phyloP scores from a whole-genome alignment of 306 rosid genomes.

The Boehmeria nivea region DNA sequence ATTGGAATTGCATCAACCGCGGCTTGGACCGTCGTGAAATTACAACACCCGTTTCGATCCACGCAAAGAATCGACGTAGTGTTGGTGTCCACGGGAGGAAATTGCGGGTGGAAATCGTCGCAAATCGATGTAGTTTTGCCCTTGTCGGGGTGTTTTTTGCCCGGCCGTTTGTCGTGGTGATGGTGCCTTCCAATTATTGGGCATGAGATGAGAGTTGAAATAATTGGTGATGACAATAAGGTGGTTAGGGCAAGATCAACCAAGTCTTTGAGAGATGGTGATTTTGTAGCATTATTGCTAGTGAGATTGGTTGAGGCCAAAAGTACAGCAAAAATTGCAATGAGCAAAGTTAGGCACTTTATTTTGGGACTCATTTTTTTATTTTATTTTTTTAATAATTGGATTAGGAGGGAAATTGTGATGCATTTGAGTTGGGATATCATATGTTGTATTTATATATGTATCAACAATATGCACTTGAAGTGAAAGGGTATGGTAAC shows the following conservation, averaged over 20 bases:
- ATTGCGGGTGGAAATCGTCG: conserved; percentile 49
- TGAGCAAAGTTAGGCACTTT: conserved; percentile 28
- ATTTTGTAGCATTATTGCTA: conserved; percentile 24
- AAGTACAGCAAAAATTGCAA: conserved; percentile 42
- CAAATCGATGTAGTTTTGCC: conserved; percentile 31
- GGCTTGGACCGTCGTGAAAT: conserved; percentile 76
- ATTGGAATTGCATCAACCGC: conserved; percentile 80
- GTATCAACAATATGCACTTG: conserved; percentile 39
- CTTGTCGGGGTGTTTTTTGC: conserved; percentile 24
- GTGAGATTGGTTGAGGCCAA: conserved; percentile 36
- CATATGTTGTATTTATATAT: background rate
- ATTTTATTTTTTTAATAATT: background rate
- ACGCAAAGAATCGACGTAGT: conserved; percentile 65
- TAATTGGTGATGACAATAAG: conserved; percentile 18
- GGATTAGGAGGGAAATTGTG: too few relatives aligned
- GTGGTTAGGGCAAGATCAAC: conserved; percentile 13
- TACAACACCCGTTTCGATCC: conserved; percentile 77
- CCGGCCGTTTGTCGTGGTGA: conserved; percentile 27
- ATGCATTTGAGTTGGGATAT: too few relatives aligned
- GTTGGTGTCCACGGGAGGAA: conserved; percentile 54
- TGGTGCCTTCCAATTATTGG: conserved; percentile 9
- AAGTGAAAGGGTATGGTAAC: conserved; percentile 67
- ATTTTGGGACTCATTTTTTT: conserved; percentile 33
- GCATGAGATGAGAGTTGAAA: conserved; percentile 16
- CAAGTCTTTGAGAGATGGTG: conserved; percentile 24